Base-by-base conservation (phyloP, 1,139 yeast species). In the Pichia sp. region DNA sequence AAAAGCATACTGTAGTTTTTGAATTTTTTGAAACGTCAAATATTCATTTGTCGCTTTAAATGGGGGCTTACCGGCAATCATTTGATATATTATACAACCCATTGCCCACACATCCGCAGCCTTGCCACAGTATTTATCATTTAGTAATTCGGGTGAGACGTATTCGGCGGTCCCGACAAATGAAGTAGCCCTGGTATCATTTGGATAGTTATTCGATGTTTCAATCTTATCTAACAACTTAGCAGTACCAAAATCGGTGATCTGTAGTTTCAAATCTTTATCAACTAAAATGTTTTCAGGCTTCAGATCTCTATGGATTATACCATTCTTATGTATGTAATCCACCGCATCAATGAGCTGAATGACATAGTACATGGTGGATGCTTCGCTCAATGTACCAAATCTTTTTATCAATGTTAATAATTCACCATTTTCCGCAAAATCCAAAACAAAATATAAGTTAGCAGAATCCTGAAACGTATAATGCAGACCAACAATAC, bases 231-330 rank as follows among this genome's bases (percentile, higher is more conserved):
- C 80, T 43, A 92, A 65, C 33, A 94, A 66, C 61, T 88, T 90
- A 2, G 98, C 98, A 1, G 98, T 94, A 29, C 99, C 99, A 64
- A 94, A 94, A 65, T 94, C 99, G n/a, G 98, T 92, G 45, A 94
- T 77, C 62, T 88, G 88, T 48, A 92, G 72, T 52, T 85, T 80
- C 79, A 85, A 81, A 48, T 85, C 81, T 49, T 74, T 73, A 55
- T 90, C 95, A 44, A 94, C 77, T 52, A 92, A 67, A 36, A 84
- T 81, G 59, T 92, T 92, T 58, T 92, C 99, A 0, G 99, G 99
- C 65, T 92, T 92, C 54, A 92, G 72, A 64, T 92, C 99, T 51
- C 99, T 76, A 62, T 92, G 99, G 40, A 92, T 79, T 26, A 94
- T 85, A 9, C 98, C 98, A 48, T 71, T 73, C 27, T 66, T 64